phyloP scores from a whole-genome alignment of 768 basidiomycete species.

The Kwoniella mangroviensis region DNA sequence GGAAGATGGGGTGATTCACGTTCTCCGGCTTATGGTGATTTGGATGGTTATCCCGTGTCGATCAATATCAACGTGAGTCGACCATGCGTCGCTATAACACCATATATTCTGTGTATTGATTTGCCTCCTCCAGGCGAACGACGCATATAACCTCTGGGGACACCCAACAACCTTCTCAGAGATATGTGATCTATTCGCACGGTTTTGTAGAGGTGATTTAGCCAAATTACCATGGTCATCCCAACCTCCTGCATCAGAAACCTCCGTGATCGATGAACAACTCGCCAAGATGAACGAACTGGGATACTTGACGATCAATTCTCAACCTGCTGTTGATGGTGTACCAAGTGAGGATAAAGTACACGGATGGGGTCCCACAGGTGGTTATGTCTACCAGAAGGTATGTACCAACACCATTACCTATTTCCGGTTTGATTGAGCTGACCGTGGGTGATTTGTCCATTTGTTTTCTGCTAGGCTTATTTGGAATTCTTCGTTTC shows the following conservation, averaged over 20 bases:
- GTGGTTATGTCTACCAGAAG: constrained; percentile 96
- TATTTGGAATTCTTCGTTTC: constrained; percentile 95
- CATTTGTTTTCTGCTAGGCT: constrained; percentile 63
- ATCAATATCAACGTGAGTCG: constrained; percentile 79
- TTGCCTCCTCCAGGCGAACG: constrained; percentile 32
- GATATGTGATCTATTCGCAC: constrained; percentile 53
- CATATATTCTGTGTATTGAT: background rate
- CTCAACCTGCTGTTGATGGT: constrained; percentile 93
- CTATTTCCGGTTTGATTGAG: background rate
- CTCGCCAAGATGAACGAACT: constrained; percentile 75
- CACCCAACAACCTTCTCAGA: constrained; percentile 46
- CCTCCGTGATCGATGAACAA: constrained; percentile 57
- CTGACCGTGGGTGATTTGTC: constrained; percentile 8
- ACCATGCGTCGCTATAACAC: background rate
- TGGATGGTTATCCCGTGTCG: constrained; percentile 93
- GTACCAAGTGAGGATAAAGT: constrained; percentile 79
- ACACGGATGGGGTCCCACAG: constrained; percentile 91
- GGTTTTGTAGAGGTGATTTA: constrained; percentile 57
- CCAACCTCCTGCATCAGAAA: constrained; percentile 57
- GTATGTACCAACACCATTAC: constrained; percentile 57
- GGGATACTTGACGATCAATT: constrained; percentile 96
- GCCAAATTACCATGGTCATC: constrained; percentile 57
- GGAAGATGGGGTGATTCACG: constrained; percentile 97
- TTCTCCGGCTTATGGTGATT: constrained; percentile 95
- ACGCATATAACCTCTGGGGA: constrained; percentile 56